Evolutionary conservation across 306 rosid species (phyloP), one percentile per base, ranked within the genome.

Genomic region (Begonia peltatifolia): DNA sequence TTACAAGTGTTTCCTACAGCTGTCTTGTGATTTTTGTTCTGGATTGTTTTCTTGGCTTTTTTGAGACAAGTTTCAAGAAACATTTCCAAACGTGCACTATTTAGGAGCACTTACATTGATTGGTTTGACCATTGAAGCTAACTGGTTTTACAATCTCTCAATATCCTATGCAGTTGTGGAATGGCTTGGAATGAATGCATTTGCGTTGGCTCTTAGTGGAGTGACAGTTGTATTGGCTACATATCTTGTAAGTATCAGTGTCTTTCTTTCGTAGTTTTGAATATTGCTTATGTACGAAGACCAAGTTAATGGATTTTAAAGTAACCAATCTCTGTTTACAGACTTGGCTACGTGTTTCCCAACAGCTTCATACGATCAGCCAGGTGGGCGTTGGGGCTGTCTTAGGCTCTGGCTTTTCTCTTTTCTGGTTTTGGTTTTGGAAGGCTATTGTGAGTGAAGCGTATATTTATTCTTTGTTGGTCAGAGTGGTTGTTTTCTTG

Each of bases 341-440:
- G 97, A 57, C 95, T 12, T 90, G 93, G 87, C 67, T 90, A 51
- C 76, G 95, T 56, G 84, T 90, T 51, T 83, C 88, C 0, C 92
- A 80, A 41, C 81, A 58, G 36, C 83, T 76, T 63, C 97, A 90
- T 66, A 80, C 97, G 1, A 46, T 46, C 20, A 76, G 74, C 75
- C 99, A 90, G 70, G 92, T 90, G 68, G 58, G 66, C 15, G 92
- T 80, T 12, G 99, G 99, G 50, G 94, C 86, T 53, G 47, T 63
- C 17, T 25, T 86, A 6, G 99, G 99, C 12, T 69, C 78, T 54
- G 17, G 62, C 50, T 75, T 66, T 73, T 62, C 75, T 38, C 11
- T 73, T 53, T 38, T 70, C 9, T 90, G 94, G 94, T 75, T 67
- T 71, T 80, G 81, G 79, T 67, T 57, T 9, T 90, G 99, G 95